Base-by-base conservation (phyloP, 441 rosid genomes). In the Isatis lusitanica region DNA sequence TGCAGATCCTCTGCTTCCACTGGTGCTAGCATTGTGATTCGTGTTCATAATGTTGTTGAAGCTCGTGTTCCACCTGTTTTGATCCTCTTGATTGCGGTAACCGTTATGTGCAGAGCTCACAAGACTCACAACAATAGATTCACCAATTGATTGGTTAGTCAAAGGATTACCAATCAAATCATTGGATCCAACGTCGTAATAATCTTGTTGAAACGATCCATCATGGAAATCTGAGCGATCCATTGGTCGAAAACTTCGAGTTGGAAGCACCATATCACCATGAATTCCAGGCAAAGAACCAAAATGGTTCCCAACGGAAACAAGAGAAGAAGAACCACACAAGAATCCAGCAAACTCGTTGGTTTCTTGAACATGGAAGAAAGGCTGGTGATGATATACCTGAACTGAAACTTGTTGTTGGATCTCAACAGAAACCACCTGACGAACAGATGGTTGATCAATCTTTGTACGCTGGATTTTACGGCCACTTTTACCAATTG, bases 401-500 rank as follows among this genome's bases (percentile, higher is more conserved):
- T 21, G 24, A 21, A 21, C 24, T 1, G 24, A 46, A 55, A 26
- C 10, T 30, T 44, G 66, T 30, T 44, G 66, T n/a, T 57, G 57
- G 26, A n/a, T 47, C 1, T 47, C 60, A 76, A 18, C 30, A 40
- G 30, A 42, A 59, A 26, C 33, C 1, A 40, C 44, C n/a, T 40
- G 44, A 61, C 51, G 53, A 43, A 56, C 70, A 1, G 80, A 71
- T 33, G 84, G 24, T 21, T 83, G 71, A 24, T 85, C 60, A 36
- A 73, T 31, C 79, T 75, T 88, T 4, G 74, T 10, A 15, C 87
- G 85, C 71, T 87, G 89, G 6, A 83, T 77, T 67, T 81, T 87
- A 71, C 87, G 75, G 50, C 87, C 79, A 40, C 92, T 84, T 39
- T 96, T 93, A 17, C 94, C 94, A 0, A 89, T 84, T 0, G 96